Evolutionary conservation across 148 eudicot genomes (phyloP).

Genomic region (Fagopyrum tataricum): DNA sequence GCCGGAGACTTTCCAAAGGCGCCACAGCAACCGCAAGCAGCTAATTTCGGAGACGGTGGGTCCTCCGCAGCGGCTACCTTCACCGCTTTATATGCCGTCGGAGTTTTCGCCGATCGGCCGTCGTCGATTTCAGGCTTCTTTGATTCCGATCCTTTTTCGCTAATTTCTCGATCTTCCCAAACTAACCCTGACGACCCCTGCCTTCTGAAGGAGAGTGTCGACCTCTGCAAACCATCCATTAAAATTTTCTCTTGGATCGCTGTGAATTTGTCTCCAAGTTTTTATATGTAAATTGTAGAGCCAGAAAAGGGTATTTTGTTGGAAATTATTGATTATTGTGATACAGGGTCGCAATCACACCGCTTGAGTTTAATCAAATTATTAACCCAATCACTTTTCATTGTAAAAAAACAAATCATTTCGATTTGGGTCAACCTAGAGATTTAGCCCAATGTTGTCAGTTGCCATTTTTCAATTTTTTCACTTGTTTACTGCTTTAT

Average conservation of each 20-base stretch:
- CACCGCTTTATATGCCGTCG: conserved; percentile 18
- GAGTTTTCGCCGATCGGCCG: background rate
- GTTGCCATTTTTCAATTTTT: too few relatives aligned
- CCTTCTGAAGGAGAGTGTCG: conserved; percentile 57
- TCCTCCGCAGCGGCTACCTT: conserved; percentile 48
- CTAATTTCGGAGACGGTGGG: conserved; percentile 71
- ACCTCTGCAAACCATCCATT: conserved; percentile 69
- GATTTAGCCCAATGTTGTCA: too few relatives aligned
- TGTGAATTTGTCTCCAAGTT: background rate
- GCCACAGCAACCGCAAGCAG: conserved; percentile 54
- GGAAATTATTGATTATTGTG: conserved; percentile 7
- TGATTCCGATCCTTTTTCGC: conserved; percentile 14
- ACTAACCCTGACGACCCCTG: conserved; percentile 76
- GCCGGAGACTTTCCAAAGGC: conserved; percentile 32
- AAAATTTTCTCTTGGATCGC: background rate
- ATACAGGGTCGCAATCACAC: conserved; percentile 8
- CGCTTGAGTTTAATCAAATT: background rate
- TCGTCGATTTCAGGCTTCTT: conserved; percentile 22
- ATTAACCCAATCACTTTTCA: too few relatives aligned
- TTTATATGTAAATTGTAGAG: background rate
- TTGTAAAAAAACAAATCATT: background rate
- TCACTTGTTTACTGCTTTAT: too few relatives aligned
- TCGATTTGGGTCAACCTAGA: background rate
- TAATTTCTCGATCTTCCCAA: conserved; percentile 35
- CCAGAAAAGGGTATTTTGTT: background rate